phyloP scores from a whole-genome alignment of 805 yeast genomes.

The Maudiozyma saulgeensis region DNA sequence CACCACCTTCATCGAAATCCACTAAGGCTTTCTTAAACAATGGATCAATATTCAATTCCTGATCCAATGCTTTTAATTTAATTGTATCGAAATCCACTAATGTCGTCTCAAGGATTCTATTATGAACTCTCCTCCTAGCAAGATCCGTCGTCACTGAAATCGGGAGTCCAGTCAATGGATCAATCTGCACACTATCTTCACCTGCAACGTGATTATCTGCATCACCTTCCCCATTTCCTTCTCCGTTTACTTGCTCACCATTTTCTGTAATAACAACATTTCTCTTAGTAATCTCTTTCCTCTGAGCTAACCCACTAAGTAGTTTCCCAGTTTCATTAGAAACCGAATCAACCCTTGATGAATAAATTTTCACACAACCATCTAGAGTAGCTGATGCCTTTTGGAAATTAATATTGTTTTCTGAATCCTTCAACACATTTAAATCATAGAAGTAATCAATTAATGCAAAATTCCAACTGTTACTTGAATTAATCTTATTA shows the following conservation, averaged over 20 bases:
- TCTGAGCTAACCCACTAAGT: conserved; percentile 60
- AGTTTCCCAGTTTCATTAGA: conserved; percentile 83
- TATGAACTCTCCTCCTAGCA: conserved; percentile 21
- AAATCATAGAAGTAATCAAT: conserved; percentile 88
- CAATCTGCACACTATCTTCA: conserved; percentile 23
- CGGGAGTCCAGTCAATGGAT: conserved; percentile 29
- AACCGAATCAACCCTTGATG: conserved; percentile 84
- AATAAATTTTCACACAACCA: conserved; percentile 89
- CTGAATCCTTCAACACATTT: conserved; percentile 63
- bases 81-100: conserved; percentile 43
- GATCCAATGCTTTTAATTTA: conserved; percentile 47
- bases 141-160: conserved; percentile 18
- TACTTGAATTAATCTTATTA: conserved; percentile 72
- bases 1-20: conserved; percentile 78
- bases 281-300: conserved; percentile 16
- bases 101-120: conserved; percentile 34
- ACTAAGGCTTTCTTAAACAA: conserved; percentile 65
- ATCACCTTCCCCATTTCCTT: conserved; percentile 16
- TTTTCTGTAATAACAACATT: conserved; percentile 12
- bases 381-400: conserved; percentile 32
- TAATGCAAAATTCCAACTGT: conserved; percentile 84
- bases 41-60: conserved; percentile 62
- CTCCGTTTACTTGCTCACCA: conserved; percentile 10
- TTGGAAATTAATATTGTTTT: conserved; percentile 55
- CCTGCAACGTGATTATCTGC: conserved; percentile 18